Base-by-base conservation (phyloP, 495 filamentous ascomycete genomes). In the Ascobolus immersus region DNA sequence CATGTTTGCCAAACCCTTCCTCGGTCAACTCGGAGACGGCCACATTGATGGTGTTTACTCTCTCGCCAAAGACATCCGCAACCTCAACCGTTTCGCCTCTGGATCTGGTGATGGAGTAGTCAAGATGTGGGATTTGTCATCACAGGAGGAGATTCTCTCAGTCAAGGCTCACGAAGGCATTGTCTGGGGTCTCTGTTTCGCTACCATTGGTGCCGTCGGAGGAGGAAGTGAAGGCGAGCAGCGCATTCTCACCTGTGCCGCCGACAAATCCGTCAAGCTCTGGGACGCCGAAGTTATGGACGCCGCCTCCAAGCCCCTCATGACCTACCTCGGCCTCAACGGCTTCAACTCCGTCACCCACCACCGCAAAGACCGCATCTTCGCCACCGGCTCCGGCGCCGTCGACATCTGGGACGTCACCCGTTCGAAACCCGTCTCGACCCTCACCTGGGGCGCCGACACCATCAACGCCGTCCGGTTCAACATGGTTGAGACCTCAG, bases 1-100 rank as follows among this genome's bases (percentile, higher is more conserved):
- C 41, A 81, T 96, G 69, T 93, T 94, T 48, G 84, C 86, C 14
- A 70, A 78, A 34, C 86, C 86, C 4, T 96, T 96, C 50, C 55
- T 96, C 26, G 73, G 60, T 0, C 76, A 91, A 44, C 65, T 96
- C 33, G 84, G 81, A 19, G 65, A 66, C 31, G 86, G 86, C 19
- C 86, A 96, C 56, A 76, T 94, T 10, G 86, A 96, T 51, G 86
- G 86, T 28, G 77, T 96, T 4, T 78, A 78, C 49, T 58, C 62
- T 6, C 60, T 78, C 49, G 63, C 70, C 10, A 77, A 77, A 41
- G 73, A 78, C 41, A 70, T 68, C 3, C 59, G 65, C 41, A 68
- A 66, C 3, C 52, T 81, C 20, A 64, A 73, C 34, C 57, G 66
- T 28, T 64, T 89, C 44, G 73, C 78, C 7, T 79, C 73, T 36